phyloP scores from a whole-genome alignment of 2,329 filamentous ascomycete genomes.

The Penicillium sp. region DNA sequence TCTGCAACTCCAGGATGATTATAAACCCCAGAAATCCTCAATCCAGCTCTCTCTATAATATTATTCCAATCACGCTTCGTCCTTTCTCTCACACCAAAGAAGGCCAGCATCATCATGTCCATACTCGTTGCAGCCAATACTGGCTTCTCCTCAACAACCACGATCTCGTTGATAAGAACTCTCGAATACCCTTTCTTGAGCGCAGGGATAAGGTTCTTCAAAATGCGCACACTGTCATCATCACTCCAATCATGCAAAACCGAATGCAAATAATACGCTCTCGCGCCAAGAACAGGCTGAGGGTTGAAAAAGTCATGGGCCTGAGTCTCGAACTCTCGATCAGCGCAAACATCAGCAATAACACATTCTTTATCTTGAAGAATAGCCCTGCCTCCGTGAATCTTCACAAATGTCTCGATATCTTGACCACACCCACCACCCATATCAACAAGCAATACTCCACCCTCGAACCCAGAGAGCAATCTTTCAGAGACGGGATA shows the following conservation, averaged over 20 bases:
- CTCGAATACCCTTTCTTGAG: constrained; percentile 21
- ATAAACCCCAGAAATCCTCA: constrained; percentile 18
- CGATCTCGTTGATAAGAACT: constrained; percentile 26
- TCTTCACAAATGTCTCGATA: constrained; percentile 12
- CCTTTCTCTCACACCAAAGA: constrained; percentile 22
- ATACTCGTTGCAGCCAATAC: constrained; percentile 23
- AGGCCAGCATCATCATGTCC: constrained; percentile 29
- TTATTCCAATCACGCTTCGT: constrained; percentile 19
- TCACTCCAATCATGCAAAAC: constrained; percentile 31
- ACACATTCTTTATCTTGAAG: constrained; percentile 18
- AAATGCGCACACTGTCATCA: constrained; percentile 20
- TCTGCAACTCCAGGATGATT: constrained; percentile 20
- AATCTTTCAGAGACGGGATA: constrained; percentile 23
- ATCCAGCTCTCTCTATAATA: constrained; percentile 14
- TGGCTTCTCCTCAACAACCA: constrained; percentile 20
- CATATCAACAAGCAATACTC: constrained; percentile 13
- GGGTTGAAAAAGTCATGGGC: constrained; percentile 22
- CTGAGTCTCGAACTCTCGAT: constrained; percentile 11
- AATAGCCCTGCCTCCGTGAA: constrained; percentile 6
- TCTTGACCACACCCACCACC: constrained; percentile 27
- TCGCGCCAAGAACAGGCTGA: constrained; percentile 23
- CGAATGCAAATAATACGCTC: constrained; percentile 29
- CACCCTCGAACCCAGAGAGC: constrained; percentile 15
- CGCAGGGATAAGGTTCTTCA: constrained; percentile 22
- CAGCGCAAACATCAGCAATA: constrained; percentile 3